A percentile compares a stretch with the other conserved stretches of the same genome.
Conservation (phyloP, 2,329 filamentous ascomycete species). For the Fusarium sp. region DNA sequence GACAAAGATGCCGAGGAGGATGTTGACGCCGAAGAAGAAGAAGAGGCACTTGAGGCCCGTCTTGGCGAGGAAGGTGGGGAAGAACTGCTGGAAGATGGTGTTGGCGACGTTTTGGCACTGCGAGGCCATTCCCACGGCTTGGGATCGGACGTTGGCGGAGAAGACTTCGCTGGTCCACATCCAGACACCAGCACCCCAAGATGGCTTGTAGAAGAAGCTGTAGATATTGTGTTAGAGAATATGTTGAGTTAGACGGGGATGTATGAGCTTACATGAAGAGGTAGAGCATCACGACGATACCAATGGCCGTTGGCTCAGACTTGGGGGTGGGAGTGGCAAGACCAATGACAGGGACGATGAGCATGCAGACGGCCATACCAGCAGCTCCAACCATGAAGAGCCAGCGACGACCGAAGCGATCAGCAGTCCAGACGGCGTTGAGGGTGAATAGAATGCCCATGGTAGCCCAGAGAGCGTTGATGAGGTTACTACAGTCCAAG, state of each 20-base stretch:
- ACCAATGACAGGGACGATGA: slow-evolving; percentile 65
- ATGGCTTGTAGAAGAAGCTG: slow-evolving; percentile 75
- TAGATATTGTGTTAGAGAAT: not conserved
- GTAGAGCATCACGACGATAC: slow-evolving; percentile 77
- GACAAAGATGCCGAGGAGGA: slow-evolving; percentile 61
- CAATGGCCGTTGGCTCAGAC: slow-evolving; percentile 68
- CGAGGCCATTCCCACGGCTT: slow-evolving; percentile 75
- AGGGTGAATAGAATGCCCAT: slow-evolving; percentile 79
- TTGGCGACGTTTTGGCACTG: slow-evolving; percentile 74
- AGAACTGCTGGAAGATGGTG: slow-evolving; percentile 76
- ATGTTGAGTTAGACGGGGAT: no score
- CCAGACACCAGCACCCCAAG: slow-evolving; percentile 77
- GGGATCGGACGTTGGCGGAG: slow-evolving; percentile 77
- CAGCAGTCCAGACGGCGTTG: slow-evolving; percentile 79
- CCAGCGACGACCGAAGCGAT: slow-evolving; percentile 77
- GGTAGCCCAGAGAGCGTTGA: slow-evolving; percentile 80
- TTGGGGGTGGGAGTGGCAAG: slow-evolving; percentile 68
- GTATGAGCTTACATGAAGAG: slow-evolving; percentile 59
- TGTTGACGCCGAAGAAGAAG: slow-evolving; percentile 51
- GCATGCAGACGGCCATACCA: slow-evolving; percentile 78
- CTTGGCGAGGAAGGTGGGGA: slow-evolving; percentile 74
- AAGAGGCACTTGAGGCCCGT: slow-evolving; percentile 57
- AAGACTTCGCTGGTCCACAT: slow-evolving; percentile 79
- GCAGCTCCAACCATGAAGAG: slow-evolving; percentile 75
- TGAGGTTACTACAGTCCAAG: slow-evolving; percentile 61